Conservation (phyloP, 2,329 filamentous ascomycete species). For the Sporothrix curviconia region DNA sequence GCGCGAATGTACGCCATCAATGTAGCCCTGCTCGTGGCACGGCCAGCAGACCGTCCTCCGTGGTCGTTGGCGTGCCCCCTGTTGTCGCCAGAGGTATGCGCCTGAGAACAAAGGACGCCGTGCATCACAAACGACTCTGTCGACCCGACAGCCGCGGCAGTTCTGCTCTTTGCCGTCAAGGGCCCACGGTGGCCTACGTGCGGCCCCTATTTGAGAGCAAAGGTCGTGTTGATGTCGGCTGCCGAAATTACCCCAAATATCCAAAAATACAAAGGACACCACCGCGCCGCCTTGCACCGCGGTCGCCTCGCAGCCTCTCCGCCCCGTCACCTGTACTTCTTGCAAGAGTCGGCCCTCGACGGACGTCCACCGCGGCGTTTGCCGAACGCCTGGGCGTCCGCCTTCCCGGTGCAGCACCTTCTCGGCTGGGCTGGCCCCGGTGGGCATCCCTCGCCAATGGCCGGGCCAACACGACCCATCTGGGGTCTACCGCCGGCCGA, state of each 20-base stretch:
- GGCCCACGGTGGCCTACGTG: slow-evolving; percentile 43
- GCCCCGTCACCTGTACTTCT: slow-evolving; percentile 42
- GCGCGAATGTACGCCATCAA: slow-evolving; percentile 53
- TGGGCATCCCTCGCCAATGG: slow-evolving; percentile 49
- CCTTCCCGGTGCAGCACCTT: slow-evolving; percentile 44
- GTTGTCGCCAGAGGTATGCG: slow-evolving; percentile 34
- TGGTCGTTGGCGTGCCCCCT: slow-evolving; percentile 42
- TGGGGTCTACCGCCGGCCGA: slow-evolving; percentile 49
- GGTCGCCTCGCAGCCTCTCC: too few relatives aligned
- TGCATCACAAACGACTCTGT: slow-evolving; percentile 39
- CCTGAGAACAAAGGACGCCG: slow-evolving; percentile 34
- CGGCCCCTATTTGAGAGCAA: slow-evolving; percentile 33
- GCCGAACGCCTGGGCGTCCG: slow-evolving; percentile 35
- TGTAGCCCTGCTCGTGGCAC: slow-evolving; percentile 44
- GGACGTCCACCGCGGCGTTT: slow-evolving; percentile 40
- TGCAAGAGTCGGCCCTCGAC: slow-evolving; percentile 42
- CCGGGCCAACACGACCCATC: slow-evolving; percentile 45
- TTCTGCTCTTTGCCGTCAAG: slow-evolving; percentile 44
- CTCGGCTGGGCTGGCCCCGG: slow-evolving; percentile 51
- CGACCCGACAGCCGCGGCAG: slow-evolving; percentile 38
- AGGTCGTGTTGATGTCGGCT: too few relatives aligned
- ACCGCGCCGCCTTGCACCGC: too few relatives aligned
- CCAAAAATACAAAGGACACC: too few relatives aligned
- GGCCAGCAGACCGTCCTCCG: slow-evolving; percentile 44
- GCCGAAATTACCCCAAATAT: too few relatives aligned